These are phyloP conservation scores for Synchytrium microbalum DNA, from an alignment of 371 early-diverging fungal species.

Conservation along the genomic window DNA sequence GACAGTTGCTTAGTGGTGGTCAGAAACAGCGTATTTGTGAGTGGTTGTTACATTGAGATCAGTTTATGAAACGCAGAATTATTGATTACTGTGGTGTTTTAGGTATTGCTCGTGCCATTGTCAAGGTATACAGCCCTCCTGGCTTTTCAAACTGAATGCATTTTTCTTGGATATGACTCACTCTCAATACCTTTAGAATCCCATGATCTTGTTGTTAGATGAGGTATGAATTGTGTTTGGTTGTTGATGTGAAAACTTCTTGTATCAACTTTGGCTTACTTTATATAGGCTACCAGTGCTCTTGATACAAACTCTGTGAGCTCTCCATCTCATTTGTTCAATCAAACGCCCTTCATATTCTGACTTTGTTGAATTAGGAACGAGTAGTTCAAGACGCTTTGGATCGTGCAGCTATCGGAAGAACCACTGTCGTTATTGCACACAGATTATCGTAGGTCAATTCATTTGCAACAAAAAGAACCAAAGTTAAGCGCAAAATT, in stretches of 20 bases:
- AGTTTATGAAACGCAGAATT: conserved; percentile 43
- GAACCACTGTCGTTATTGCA: conserved; percentile 40
- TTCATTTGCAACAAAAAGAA: background rate
- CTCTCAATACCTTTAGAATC: too few relatives aligned
- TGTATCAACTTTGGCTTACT: too few relatives aligned
- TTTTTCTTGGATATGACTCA: conserved; percentile 56
- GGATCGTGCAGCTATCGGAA: conserved; percentile 28
- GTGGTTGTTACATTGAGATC: too few relatives aligned
- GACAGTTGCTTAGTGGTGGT: conserved; percentile 66
- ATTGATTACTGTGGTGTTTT: background rate
- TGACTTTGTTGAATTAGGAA: too few relatives aligned
- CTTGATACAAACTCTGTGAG: conserved; percentile 66
- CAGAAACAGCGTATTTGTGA: conserved; percentile 66
- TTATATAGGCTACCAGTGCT: conserved; percentile 91
- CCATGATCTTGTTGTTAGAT: conserved; percentile 70
- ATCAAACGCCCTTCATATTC: too few relatives aligned
- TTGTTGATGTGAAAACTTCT: too few relatives aligned
- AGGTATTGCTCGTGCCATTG: conserved; percentile 72
- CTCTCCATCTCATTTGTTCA: too few relatives aligned
- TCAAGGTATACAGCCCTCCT: too few relatives aligned
- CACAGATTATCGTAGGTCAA: conserved; percentile 26
- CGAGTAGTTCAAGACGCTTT: conserved; percentile 35
- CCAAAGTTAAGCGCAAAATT: background rate
- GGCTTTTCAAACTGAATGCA: too few relatives aligned
- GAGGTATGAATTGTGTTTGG: too few relatives aligned